Conservation (phyloP, 352 stramenopile genomes). For the Phytophthora chlamydospora region DNA sequence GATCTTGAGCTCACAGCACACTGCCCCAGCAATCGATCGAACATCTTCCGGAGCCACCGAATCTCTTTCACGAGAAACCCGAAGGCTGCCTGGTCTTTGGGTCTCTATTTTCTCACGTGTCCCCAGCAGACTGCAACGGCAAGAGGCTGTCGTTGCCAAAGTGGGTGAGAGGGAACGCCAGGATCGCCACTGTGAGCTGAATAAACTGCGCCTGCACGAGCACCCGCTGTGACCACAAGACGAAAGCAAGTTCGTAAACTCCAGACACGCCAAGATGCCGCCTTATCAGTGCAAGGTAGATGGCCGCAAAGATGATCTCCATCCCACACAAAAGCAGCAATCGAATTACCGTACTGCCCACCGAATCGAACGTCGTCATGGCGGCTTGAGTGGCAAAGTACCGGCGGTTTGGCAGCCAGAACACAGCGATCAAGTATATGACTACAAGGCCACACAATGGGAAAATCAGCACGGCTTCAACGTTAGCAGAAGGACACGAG, state of each 20-base stretch:
- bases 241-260: constrained; percentile 22
- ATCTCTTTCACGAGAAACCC: too few relatives aligned
- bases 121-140: not conserved
- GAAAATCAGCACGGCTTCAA: not conserved
- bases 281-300: constrained; percentile 18
- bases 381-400: constrained; percentile 17
- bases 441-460: constrained; percentile 1
- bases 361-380: constrained; percentile 14
- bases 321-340: constrained; percentile 13
- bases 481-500: too few relatives aligned
- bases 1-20: too few relatives aligned
- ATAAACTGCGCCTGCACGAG: constrained; percentile 24
- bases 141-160: constrained; percentile 23
- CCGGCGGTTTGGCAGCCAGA: constrained; percentile 22
- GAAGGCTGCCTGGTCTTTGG: too few relatives aligned
- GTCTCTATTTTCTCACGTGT: too few relatives aligned
- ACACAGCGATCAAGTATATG: constrained; percentile 15
- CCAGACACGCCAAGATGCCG: constrained; percentile 7
- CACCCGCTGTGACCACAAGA: constrained; percentile 17
- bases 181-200: constrained; percentile 14
- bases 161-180: constrained; percentile 21
- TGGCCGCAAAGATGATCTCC: constrained; percentile 16
- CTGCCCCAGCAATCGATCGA: too few relatives aligned
- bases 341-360: constrained; percentile 2
- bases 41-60: too few relatives aligned